Base-by-base conservation (phyloP, 768 basidiomycete species). In the Russula compacta region DNA sequence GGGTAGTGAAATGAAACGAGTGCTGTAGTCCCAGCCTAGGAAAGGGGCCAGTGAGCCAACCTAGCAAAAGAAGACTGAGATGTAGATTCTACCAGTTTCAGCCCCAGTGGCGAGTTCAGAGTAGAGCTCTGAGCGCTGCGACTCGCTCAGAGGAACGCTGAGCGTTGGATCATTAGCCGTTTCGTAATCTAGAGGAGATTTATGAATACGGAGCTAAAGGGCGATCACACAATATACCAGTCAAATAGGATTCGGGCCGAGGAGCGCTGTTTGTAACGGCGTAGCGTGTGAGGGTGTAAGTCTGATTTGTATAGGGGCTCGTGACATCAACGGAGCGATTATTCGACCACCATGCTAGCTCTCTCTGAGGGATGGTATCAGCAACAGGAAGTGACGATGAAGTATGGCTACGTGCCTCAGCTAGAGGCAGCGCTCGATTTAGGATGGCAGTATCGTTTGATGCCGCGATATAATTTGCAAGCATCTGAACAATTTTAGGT, bases 101-200 rank as follows among this genome's bases (percentile, higher is more conserved):
- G 92, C 95, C 39, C 91, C 93, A 56, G 80, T 83, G 0, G 95
- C 95, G 21, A 98, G 81, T 69, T 97, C 90, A 6, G 87, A 81
- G 67, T 94, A 97, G n/a, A 98, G 69, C 0, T 76, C 80, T 0
- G 80, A 79, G 44, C 79, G 77, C 68, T 86, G 74, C 1, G 78
- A 73, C 32, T 83, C 84, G 56, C 82, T 87, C 56, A 92, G 73
- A 8, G 83, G 73, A 1, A 83, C 77, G 21, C 72, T 71, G 21
- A 81, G 69, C 0, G 74, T 74, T 2, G 86, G 82, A 57, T 83
- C 86, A 59, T 92, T 83, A n/a, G 82, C 86, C 0, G 89, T 91
- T 15, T 73, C 66, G 66, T 91, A 95, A 73, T 97, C 95, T 81
- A n/a, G 60, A 51, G 44, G 38, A 49, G 11, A 67, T 54, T 21